Base-by-base conservation (phyloP, 495 filamentous ascomycete genomes). In the Penicillium silybi region DNA sequence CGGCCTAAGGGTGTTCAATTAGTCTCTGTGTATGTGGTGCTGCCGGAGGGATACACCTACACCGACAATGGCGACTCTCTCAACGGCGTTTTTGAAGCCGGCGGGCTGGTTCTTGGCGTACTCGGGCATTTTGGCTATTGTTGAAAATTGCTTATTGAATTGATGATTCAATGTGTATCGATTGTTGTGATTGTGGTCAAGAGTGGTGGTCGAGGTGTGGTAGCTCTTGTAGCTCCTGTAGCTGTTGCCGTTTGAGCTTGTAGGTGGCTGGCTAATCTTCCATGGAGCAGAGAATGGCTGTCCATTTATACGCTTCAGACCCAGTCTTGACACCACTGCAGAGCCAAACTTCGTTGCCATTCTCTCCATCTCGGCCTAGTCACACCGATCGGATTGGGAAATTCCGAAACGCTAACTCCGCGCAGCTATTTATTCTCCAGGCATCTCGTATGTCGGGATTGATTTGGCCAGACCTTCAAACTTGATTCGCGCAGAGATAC, bases 61-160 rank as follows among this genome's bases (percentile, higher is more conserved):
- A 1, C 77, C 77, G 34, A 80, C 70, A 52, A 80, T 73, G 34
- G 76, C 77, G 6, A 80, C 66, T 50, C 67, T 71, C 25, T 74
- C 62, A 18, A 80, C 60, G 49, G 59, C 35, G 49, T 80, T 79
- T 37, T 44, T 64, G 56, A 74, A 74, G 54, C 65, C 71, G 13
- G 29, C 45, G 13, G 69, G 46, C 52, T 74, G 69, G 40, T 68
- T 32, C 46, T 71, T 71, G 49, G 69, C 63, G 64, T 69, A 69
- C 45, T 58, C 41, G 41, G 59, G 29, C 59, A 67, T 65, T 34
- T 2, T 57, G 44, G 20, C 27, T 11, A 3, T 29, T 29, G 6
- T 26, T 26, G 25, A 26, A 26, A 29, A 29, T 8, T 29, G 27
- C 3, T 4, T 29, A 29, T 29, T 29, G 27, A 29, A 29, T 4